Evolutionary conservation across 352 stramenopile species (phyloP).

Genomic region (Phytophthora cryptogea): DNA sequence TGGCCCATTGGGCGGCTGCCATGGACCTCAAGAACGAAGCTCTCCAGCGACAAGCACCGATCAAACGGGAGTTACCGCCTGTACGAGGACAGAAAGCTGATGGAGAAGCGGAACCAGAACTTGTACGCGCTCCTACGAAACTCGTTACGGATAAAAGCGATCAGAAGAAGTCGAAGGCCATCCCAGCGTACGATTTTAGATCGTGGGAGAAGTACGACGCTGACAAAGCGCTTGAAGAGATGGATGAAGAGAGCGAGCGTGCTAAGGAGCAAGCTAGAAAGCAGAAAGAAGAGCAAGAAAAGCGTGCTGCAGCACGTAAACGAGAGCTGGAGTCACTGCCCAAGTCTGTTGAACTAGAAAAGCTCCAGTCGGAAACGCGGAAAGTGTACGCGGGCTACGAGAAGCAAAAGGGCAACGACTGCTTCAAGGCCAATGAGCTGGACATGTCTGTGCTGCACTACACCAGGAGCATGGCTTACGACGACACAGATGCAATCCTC

Average conservation of each 20-base stretch:
- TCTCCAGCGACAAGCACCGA: conserved; percentile 39
- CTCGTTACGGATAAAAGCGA: conserved; percentile 10
- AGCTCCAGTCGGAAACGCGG: conserved; percentile 50
- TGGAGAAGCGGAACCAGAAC: background rate
- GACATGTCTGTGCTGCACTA: conserved; percentile 90
- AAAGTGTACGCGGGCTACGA: conserved; percentile 77
- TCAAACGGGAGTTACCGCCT: conserved; percentile 45
- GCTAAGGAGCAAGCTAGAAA: conserved; percentile 40
- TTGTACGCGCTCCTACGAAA: conserved; percentile 4
- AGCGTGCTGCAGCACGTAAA: conserved; percentile 47
- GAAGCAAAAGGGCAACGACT: conserved; percentile 95
- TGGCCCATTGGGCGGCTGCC: conserved; percentile 66
- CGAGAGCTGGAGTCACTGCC: conserved; percentile 65
- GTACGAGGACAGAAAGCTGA: conserved; percentile 52
- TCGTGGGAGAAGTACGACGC: conserved; percentile 93
- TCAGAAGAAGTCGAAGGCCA: conserved; percentile 41
- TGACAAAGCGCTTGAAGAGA: conserved; percentile 72
- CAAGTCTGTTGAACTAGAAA: conserved; percentile 57
- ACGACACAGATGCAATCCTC: conserved; percentile 73
- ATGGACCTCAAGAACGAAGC: conserved; percentile 63
- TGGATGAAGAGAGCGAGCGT: conserved; percentile 62
- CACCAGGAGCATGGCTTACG: conserved; percentile 86
- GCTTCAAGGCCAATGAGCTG: conserved; percentile 84
- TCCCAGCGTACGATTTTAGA: conserved; percentile 90
- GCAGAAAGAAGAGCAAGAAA: conserved; percentile 42